phyloP scores from a whole-genome alignment of 148 eudicot species.

The Cornus kousa region DNA sequence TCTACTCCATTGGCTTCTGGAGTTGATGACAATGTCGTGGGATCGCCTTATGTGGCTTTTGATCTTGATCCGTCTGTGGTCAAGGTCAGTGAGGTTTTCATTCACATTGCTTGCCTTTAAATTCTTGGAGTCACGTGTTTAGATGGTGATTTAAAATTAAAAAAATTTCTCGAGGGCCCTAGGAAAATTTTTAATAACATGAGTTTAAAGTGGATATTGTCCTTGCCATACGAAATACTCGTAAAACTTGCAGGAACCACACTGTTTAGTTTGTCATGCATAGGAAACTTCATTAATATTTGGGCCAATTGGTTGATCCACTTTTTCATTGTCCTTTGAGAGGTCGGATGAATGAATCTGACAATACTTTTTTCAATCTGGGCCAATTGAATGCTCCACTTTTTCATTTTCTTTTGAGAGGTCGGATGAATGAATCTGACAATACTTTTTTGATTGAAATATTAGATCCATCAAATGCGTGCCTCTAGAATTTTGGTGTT shows the following conservation, averaged over 20 bases:
- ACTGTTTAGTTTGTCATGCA: not conserved
- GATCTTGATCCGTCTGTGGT: slow-evolving; percentile 89
- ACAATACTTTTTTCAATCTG: not conserved
- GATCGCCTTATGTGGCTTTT: slow-evolving; percentile 93
- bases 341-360: not conserved
- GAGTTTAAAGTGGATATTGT: not conserved
- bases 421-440: not conserved
- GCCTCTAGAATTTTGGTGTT: not conserved
- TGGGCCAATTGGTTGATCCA: not conserved
- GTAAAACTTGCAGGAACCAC: not conserved
- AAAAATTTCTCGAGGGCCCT: not conserved
- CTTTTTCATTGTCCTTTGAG: not conserved
- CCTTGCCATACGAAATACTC: not conserved
- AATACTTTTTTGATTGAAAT: not conserved
- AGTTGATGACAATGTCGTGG: slow-evolving; percentile 48
- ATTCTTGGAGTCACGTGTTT: not conserved
- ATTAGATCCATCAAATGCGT: not conserved
- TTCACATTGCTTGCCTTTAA: not conserved
- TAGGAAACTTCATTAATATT: not conserved
- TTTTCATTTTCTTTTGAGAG: not conserved
- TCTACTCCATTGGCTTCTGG: slow-evolving; percentile 81
- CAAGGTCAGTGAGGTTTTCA: slow-evolving; percentile 48
- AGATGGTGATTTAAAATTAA: too few relatives aligned
- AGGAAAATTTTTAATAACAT: not conserved
- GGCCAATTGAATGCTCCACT: not conserved